A percentile compares a stretch with the other conserved stretches of the same genome.
These are phyloP conservation scores for Achaetomium macrosporum DNA, from an alignment of 2,329 filamentous ascomycete species.

Conservation along the genomic window DNA sequence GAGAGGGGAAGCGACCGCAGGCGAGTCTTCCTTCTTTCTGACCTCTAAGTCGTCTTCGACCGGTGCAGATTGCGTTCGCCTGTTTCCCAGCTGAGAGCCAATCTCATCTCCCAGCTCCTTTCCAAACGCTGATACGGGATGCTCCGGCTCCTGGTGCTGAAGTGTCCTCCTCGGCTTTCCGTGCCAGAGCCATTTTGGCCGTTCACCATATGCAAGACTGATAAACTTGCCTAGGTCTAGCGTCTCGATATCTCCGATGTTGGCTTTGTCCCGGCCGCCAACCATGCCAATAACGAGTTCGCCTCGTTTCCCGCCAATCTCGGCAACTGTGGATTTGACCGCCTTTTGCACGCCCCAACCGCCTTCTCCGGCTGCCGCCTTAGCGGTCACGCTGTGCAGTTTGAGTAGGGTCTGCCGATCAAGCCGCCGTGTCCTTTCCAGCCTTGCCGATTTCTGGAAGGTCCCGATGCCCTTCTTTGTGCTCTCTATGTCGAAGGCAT, in stretches of 20 bases:
- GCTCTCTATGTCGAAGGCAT: constrained; percentile 78
- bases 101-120: constrained; percentile 44
- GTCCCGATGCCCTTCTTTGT: constrained; percentile 79
- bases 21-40: constrained; percentile 42
- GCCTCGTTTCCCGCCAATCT: constrained; percentile 87
- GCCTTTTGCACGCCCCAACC: constrained; percentile 90
- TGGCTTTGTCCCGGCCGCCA: constrained; percentile 75
- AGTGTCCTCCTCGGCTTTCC: constrained; percentile 72
- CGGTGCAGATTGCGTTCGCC: constrained; percentile 46
- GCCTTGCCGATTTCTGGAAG: constrained; percentile 84
- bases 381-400: constrained; percentile 78
- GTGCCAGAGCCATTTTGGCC: constrained; percentile 90
- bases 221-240: constrained; percentile 81
- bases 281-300: constrained; percentile 97
- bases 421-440: constrained; percentile 70
- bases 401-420: constrained; percentile 78
- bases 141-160: constrained; percentile 39
- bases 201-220: constrained; percentile 70
- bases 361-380: constrained; percentile 80
- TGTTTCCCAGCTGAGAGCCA: constrained; percentile 28
- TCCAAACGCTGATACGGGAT: constrained; percentile 45
- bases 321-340: constrained; percentile 90
- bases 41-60: constrained; percentile 46
- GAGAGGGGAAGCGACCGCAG: constrained; percentile 38
- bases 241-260: constrained; percentile 89